These are phyloP conservation scores for Brassica cretica DNA, from an alignment of 345 rosid species.

Conservation along the genomic window DNA sequence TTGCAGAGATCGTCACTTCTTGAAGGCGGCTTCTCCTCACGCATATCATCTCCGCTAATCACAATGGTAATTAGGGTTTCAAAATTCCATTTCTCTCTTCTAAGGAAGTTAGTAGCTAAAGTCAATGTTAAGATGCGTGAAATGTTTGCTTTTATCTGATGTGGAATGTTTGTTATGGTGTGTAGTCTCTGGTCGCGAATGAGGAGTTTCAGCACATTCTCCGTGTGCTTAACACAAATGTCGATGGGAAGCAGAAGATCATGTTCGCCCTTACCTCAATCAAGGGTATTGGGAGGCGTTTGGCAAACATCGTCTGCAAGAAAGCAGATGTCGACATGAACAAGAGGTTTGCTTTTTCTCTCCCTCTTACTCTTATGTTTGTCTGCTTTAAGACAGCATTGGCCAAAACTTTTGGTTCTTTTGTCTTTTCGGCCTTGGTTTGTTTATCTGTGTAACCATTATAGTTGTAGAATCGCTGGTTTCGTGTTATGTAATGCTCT, in stretches of 20 bases:
- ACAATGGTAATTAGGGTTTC: slow-evolving; percentile 27
- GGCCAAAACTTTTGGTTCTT: background rate
- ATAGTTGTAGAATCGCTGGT: background rate
- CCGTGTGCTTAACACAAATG: slow-evolving; percentile 91
- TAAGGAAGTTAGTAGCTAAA: too few species aligned
- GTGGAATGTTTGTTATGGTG: background rate
- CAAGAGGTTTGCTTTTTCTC: slow-evolving; percentile 52
- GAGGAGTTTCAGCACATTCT: slow-evolving; percentile 92
- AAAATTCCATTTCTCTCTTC: background rate
- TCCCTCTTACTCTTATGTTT: background rate
- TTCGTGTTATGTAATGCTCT: background rate
- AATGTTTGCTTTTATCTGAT: background rate
- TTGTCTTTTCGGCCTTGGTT: background rate
- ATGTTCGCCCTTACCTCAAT: slow-evolving; percentile 93
- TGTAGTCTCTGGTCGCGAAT: slow-evolving; percentile 70
- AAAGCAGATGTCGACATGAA: slow-evolving; percentile 90
- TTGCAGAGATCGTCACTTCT: slow-evolving; percentile 17
- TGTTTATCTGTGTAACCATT: background rate
- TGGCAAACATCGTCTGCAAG: slow-evolving; percentile 92
- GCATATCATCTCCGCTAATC: slow-evolving; percentile 22
- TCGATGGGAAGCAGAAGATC: slow-evolving; percentile 86
- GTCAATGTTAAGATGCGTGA: background rate
- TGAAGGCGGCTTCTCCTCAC: slow-evolving; percentile 25
- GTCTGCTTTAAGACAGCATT: background rate
- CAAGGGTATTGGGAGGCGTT: slow-evolving; percentile 87